Base-by-base conservation (phyloP, 306 rosid genomes). In the Trifolium subterraneum region DNA sequence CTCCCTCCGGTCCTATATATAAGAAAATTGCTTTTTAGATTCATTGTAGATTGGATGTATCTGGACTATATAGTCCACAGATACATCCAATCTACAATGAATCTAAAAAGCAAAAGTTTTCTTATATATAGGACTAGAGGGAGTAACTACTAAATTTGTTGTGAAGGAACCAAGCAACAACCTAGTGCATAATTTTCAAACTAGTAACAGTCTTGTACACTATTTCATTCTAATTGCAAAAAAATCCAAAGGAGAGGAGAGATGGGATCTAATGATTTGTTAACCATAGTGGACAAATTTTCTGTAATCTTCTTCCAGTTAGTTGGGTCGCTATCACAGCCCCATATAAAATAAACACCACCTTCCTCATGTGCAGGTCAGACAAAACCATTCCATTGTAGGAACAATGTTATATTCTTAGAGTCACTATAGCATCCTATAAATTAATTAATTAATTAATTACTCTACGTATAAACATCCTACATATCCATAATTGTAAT, bases 131-230 rank as follows among this genome's bases (percentile, higher is more conserved):
- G n/a, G n/a, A n/a, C n/a, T n/a, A n/a, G n/a, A n/a, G n/a, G n/a
- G n/a, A n/a, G n/a, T n/a, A 54, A 27, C 25, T n/a, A 39, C 7
- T 39, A n/a, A 8, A 39, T 27, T 56, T 23, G 42, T 10, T 39
- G 56, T 14, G 22, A 44, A 66, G 38, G 39, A 45, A 44, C 12
- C 13, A 67, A 13, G 39, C 72, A 41, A 66, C 12, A 45, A 67
- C 58, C 72, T 67, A 67, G 72, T 14, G 55, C 1, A 2, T 45
- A 14, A 67, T 67, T 44, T n/a, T 25, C 41, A 6, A 68, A 68
- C 7, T 44, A 25, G 25, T 10, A 45, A 27, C 15, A 14, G 42
- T 8, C 19, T 2, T 71, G 75, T 20, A 22, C 23, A 42, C 23
- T 39, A 71, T 55, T 55, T 25, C 39, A 14, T 44, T 45, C 22